These are phyloP conservation scores for Ophiostoma perfectum DNA, from an alignment of 2,329 filamentous ascomycete genomes.

Conservation along the genomic window DNA sequence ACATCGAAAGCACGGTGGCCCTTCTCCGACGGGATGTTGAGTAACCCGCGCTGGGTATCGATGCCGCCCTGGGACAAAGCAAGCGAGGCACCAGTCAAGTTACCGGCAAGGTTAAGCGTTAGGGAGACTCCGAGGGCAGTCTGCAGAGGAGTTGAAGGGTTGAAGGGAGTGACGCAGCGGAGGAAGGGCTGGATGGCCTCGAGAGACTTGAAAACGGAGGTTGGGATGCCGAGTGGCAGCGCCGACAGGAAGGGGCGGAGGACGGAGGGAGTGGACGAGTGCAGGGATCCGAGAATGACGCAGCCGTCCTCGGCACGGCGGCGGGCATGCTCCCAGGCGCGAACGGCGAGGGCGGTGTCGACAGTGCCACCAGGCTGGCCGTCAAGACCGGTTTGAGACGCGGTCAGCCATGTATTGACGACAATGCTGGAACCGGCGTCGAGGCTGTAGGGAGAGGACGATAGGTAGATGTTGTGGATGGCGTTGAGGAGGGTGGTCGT, in stretches of 20 bases:
- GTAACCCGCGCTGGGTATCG: constrained; percentile 72
- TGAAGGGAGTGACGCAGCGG: constrained; percentile 79
- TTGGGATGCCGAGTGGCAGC: constrained; percentile 73
- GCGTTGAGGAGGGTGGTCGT: constrained; percentile 90
- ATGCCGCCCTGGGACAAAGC: constrained; percentile 83
- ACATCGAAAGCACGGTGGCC: constrained; percentile 94
- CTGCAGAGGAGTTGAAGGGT: constrained; percentile 77
- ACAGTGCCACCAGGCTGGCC: constrained; percentile 70
- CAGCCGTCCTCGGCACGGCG: constrained; percentile 93
- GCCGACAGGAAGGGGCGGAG: constrained; percentile 74
- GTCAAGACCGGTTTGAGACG: constrained; percentile 62
- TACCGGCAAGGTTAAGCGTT: constrained; percentile 74
- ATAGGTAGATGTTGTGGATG: constrained; percentile 81
- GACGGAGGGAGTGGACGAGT: constrained; percentile 80
- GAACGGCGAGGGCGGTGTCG: constrained; percentile 68
- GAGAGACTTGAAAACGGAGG: constrained; percentile 69
- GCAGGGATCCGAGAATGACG: constrained; percentile 80
- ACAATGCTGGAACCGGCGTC: constrained; percentile 88
- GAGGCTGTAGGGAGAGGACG: constrained; percentile 74
- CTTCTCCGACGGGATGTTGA: constrained; percentile 70
- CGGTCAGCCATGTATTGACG: constrained; percentile 92
- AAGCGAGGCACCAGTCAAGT: constrained; percentile 67
- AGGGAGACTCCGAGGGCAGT: constrained; percentile 75
- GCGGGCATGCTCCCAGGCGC: constrained; percentile 94
- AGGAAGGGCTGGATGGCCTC: constrained; percentile 81